Percentiles rank a stretch among this genome's conserved stretches.
Evolutionary conservation across 2,329 filamentous ascomycete species (phyloP).

Genomic region (Aspergillus pseudoglaucus): DNA sequence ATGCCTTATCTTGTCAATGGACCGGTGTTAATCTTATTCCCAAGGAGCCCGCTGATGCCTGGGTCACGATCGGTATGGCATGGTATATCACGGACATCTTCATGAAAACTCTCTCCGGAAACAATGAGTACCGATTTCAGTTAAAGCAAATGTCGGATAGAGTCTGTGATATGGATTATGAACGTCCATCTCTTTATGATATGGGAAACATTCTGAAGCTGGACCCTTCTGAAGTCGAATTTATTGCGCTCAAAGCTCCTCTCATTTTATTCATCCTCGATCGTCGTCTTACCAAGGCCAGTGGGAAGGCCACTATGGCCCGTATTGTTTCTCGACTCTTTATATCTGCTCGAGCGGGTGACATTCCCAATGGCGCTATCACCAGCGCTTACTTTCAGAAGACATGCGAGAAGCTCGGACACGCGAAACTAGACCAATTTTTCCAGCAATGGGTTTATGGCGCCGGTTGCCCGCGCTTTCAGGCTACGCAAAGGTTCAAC

Average conservation of each 20-base stretch:
- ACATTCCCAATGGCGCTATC: conserved; percentile 63
- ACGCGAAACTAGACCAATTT: conserved; percentile 80
- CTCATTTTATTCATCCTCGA: conserved; percentile 92
- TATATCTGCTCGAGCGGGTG: conserved; percentile 76
- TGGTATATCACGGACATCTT: conserved; percentile 95
- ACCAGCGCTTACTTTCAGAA: conserved; percentile 71
- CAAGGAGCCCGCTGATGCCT: conserved; percentile 71
- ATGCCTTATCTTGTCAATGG: conserved; percentile 86
- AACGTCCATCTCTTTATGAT: conserved; percentile 73
- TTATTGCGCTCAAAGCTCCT: conserved; percentile 83
- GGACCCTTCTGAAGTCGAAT: conserved; percentile 79
- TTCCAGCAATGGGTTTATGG: conserved; percentile 90
- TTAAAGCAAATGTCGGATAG: conserved; percentile 79
- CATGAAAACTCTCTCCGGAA: conserved; percentile 82
- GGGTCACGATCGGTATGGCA: conserved; percentile 83
- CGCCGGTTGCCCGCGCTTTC: conserved; percentile 81
- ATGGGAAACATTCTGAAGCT: conserved; percentile 72
- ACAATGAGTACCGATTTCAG: conserved; percentile 88
- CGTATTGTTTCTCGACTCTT: conserved; percentile 82
- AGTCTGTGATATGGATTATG: conserved; percentile 73
- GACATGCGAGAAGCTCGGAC: conserved; percentile 80
- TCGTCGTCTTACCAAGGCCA: conserved; percentile 80
- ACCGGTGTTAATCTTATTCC: conserved; percentile 88
- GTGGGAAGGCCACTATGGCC: conserved; percentile 73
- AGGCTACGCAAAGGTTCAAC: conserved; percentile 85